phyloP scores from a whole-genome alignment of 2,329 filamentous ascomycete genomes.

The Passalora sequoiae region DNA sequence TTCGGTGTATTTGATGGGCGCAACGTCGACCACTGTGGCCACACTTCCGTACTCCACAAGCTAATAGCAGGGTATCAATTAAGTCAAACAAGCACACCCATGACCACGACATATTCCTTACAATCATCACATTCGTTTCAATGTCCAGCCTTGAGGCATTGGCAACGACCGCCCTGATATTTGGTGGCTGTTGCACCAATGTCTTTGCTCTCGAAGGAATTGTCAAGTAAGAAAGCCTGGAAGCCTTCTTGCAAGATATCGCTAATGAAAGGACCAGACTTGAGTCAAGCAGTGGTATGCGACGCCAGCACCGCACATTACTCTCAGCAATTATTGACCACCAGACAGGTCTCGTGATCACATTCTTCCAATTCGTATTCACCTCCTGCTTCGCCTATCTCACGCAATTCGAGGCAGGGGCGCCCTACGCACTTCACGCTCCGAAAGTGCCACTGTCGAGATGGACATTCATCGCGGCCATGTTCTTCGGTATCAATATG shows the following conservation, averaged over 20 bases:
- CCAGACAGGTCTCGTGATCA: constrained; percentile 58
- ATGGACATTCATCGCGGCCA: constrained; percentile 81
- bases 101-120: no score
- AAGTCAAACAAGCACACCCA: no score
- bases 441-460: constrained; percentile 77
- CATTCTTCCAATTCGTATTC: constrained; percentile 48
- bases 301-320: background rate
- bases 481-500: constrained; percentile 92
- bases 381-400: constrained; percentile 58
- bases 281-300: constrained; percentile 73
- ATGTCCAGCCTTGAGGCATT: constrained; percentile 24
- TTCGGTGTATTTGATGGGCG: no score
- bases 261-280: constrained; percentile 49
- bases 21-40: no score
- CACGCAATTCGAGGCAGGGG: constrained; percentile 47
- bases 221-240: constrained; percentile 64
- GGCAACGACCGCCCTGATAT: constrained; percentile 74
- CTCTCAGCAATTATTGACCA: background rate
- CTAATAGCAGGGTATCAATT: no score
- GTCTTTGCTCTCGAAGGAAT: constrained; percentile 96
- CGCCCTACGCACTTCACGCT: constrained; percentile 66
- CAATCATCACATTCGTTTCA: no score
- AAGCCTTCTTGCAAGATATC: background rate
- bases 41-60: no score
- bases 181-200: constrained; percentile 93